These are phyloP conservation scores for Pseudogymnoascus sp. DNA, from an alignment of 2,329 filamentous ascomycete species.

Conservation along the genomic window DNA sequence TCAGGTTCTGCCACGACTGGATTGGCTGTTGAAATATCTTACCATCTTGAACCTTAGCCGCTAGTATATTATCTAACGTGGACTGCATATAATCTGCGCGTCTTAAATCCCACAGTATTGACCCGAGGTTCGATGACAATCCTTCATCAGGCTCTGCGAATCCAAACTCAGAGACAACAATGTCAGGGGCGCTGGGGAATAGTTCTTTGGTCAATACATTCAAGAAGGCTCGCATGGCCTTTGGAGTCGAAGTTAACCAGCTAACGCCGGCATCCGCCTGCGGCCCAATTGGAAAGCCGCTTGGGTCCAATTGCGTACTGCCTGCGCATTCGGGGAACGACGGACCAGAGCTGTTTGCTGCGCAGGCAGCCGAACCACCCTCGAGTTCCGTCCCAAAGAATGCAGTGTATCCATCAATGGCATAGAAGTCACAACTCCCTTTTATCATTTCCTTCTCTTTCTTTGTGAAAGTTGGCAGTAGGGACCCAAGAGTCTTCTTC, in stretches of 20 bases:
- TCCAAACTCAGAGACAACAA: constrained; percentile 34
- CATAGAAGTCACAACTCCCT: constrained; percentile 35
- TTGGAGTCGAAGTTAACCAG: constrained; percentile 35
- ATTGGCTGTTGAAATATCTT: not conserved
- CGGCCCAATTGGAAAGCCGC: constrained; percentile 37
- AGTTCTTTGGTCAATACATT: constrained; percentile 34
- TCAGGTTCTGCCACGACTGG: not conserved
- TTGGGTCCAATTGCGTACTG: constrained; percentile 26
- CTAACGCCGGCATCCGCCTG: constrained; percentile 32
- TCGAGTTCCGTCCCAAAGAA: constrained; percentile 25
- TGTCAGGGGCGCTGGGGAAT: constrained; percentile 33
- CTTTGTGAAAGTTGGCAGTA: constrained; percentile 30
- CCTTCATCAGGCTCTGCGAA: constrained; percentile 35
- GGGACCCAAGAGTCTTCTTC: constrained; percentile 32
- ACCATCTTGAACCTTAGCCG: constrained; percentile 29
- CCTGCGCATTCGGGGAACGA: constrained; percentile 34
- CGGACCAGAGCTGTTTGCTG: constrained; percentile 31
- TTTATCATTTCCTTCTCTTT: constrained; percentile 34
- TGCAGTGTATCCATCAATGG: constrained; percentile 30
- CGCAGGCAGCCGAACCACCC: constrained; percentile 32
- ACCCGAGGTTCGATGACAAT: constrained; percentile 18
- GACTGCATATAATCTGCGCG: constrained; percentile 34
- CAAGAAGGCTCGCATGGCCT: constrained; percentile 33
- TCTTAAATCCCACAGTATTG: constrained; percentile 32
- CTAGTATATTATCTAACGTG: constrained; percentile 33